phyloP scores from a whole-genome alignment of 306 rosid genomes.

The Vachellia collinsii region DNA sequence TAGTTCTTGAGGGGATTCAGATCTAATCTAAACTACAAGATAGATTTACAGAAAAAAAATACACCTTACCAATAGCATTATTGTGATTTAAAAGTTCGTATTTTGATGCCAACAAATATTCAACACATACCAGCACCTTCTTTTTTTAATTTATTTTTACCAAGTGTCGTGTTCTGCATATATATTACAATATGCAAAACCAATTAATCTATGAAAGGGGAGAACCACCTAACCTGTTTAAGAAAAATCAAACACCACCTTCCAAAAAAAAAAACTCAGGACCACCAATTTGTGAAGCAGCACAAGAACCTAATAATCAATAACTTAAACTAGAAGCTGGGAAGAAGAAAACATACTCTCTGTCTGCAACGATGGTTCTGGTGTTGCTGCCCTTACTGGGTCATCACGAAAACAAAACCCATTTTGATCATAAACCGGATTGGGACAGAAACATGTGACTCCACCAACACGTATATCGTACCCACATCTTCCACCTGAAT shows the following conservation, averaged over 20 bases:
- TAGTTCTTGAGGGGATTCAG: too few relatives aligned
- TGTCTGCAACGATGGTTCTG: neutral
- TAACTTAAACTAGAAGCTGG: constrained; percentile 4
- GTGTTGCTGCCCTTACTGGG: neutral
- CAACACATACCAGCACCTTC: neutral
- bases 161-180: neutral
- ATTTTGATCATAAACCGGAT: constrained; percentile 5
- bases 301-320: neutral
- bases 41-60: too few relatives aligned
- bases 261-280: neutral
- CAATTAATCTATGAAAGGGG: neutral
- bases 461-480: neutral
- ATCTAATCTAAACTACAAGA: too few relatives aligned
- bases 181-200: constrained; percentile 1
- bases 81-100: too few relatives aligned
- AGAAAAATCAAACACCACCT: constrained; percentile 6
- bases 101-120: too few relatives aligned
- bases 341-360: constrained; percentile 40
- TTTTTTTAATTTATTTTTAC: neutral
- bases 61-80: too few relatives aligned
- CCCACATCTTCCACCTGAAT: constrained; percentile 49
- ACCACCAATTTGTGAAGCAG: neutral
- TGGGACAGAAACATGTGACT: constrained; percentile 40
- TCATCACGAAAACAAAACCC: neutral
- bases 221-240: constrained; percentile 10